These are phyloP conservation scores for Ehretia macrophylla DNA, from an alignment of 257 asterid species.

Conservation along the genomic window DNA sequence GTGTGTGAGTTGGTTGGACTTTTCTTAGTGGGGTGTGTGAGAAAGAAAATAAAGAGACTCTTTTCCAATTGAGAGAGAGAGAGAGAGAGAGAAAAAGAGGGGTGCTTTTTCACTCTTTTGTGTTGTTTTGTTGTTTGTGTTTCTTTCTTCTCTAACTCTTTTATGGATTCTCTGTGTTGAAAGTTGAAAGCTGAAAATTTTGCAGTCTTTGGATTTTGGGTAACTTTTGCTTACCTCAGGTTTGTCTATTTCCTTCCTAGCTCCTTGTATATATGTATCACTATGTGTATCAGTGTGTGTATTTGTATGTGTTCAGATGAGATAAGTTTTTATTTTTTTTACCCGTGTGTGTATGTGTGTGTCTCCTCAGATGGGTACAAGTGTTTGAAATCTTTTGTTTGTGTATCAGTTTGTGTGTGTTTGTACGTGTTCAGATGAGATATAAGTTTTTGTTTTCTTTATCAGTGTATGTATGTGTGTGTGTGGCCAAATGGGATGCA, in stretches of 20 bases:
- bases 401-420: too few relatives aligned
- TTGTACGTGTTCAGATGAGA: too few relatives aligned
- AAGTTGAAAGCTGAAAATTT: background rate
- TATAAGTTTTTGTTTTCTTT: too few relatives aligned
- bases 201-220: background rate
- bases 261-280: background rate
- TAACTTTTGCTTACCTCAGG: conserved; percentile 1
- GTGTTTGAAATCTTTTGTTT: too few relatives aligned
- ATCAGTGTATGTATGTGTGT: too few relatives aligned
- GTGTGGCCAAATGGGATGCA: too few relatives aligned
- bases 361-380: too few relatives aligned
- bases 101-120: background rate
- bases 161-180: background rate
- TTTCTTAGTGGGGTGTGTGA: background rate
- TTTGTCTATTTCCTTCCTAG: background rate
- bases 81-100: background rate
- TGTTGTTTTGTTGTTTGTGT: background rate
- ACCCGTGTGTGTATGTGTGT: too few relatives aligned
- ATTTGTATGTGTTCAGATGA: too few relatives aligned
- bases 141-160: background rate
- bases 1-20: background rate
- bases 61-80: background rate
- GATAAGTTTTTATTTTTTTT: too few relatives aligned
- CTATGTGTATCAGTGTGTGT: background rate
- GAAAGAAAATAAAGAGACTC: background rate